Evolutionary conservation across 2,329 filamentous ascomycete genomes (phyloP), one percentile per base, ranked within the genome.

Genomic region (Penicillium sp.): DNA sequence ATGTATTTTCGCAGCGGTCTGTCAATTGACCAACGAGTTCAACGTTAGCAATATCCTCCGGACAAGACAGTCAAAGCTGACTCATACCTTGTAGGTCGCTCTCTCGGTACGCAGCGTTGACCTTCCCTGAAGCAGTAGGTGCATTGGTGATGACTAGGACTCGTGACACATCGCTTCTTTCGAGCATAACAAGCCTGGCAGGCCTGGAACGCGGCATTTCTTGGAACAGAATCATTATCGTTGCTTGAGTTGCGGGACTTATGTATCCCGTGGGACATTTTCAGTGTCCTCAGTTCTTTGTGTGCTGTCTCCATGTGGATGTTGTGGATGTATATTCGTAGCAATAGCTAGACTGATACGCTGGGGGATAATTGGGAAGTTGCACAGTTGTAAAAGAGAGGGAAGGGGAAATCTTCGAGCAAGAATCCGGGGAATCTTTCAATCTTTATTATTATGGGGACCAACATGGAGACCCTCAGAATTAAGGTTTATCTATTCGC

Each of bases 121-220:
- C 57, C 52, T 33, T 62, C 59, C 13, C 48, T 35, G 25, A 42
- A 52, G 25, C 59, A 62, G 13, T 59, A 59, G 4, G 56, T 55
- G 40, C 59, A 62, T 40, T 54, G 52, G 22, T 26, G 45, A 14
- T 62, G 56, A 14, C 45, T 19, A 4, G 59, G 30, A 5, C 35
- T 49, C 4, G 45, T 33, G 5, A 61, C 48, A n/a, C 59, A 62
- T 6, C 59, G 49, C 59, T 62, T 62, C 43, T 62, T 62, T 4
- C 59, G 52, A 5, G 49, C 25, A 22, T 62, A 48, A 19, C 59
- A 62, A 10, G 56, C 59, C 53, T 62, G 52, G 37, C 59, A 62
- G 3, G 59, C 59, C 35, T 54, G 52, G 14, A 54, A 54, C 2
- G 52, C 28, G 4, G 52, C 38, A 45, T 54, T 54, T 13, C 40